These are phyloP conservation scores for Ambispora gerdemannii DNA, from an alignment of 192 early-diverging fungal species.

Conservation along the genomic window DNA sequence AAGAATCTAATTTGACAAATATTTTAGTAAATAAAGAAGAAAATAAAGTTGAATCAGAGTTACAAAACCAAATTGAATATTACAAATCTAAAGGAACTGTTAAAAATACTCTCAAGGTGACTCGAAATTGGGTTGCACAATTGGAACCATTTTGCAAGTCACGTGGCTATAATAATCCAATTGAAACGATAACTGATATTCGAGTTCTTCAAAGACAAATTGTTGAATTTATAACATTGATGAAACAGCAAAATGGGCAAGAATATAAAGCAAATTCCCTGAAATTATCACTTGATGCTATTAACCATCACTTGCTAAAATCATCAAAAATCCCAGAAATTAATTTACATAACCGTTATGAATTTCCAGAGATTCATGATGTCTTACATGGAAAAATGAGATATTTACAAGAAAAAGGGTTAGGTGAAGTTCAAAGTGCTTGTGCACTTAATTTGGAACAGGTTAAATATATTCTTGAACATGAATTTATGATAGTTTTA, in stretches of 20 bases:
- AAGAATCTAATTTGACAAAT: too few species aligned
- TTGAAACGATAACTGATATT: neutral
- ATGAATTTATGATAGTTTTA: neutral
- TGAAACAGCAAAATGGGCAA: neutral
- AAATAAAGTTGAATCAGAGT: too few species aligned
- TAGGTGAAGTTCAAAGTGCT: neutral
- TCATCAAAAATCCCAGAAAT: neutral
- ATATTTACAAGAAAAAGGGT: neutral
- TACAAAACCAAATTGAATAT: too few species aligned
- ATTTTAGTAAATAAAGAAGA: too few species aligned
- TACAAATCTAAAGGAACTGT: too few species aligned
- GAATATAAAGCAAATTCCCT: constrained; percentile 23
- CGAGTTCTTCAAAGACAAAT: constrained; percentile 2
- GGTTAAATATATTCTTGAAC: neutral
- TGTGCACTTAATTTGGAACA: neutral
- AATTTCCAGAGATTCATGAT: constrained; percentile 1
- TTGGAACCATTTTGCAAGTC: neutral
- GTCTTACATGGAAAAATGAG: constrained; percentile 11
- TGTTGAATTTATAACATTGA: neutral
- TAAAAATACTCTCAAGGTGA: constrained; percentile 4
- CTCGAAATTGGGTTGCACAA: neutral
- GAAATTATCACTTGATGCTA: constrained; percentile 22
- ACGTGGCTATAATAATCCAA: neutral
- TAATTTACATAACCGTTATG: constrained; percentile 7
- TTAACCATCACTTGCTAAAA: neutral